These are phyloP conservation scores for Mycena alexandri DNA, from an alignment of 768 basidiomycete genomes.

Conservation along the genomic window DNA sequence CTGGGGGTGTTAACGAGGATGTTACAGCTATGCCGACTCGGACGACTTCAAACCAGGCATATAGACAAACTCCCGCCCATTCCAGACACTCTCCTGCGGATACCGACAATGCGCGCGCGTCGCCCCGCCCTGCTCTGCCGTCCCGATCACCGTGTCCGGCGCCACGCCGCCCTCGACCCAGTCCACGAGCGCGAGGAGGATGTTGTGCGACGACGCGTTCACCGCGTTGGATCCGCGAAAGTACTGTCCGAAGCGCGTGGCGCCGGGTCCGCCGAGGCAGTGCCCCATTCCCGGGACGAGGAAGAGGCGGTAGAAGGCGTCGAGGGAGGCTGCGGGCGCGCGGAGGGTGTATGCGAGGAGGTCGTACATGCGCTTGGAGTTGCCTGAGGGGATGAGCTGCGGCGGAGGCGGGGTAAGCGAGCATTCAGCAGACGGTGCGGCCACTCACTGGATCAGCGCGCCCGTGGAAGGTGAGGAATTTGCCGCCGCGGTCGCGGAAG, in stretches of 20 bases:
- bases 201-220: background rate
- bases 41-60: too few relatives aligned
- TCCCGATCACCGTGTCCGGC: slow-evolving; percentile 12
- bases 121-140: slow-evolving; percentile 1
- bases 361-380: slow-evolving; percentile 38
- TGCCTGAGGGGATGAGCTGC: slow-evolving; percentile 41
- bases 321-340: slow-evolving; percentile 12
- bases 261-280: slow-evolving; percentile 39
- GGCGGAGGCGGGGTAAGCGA: background rate
- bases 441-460: slow-evolving; percentile 18
- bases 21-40: too few relatives aligned
- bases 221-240: background rate
- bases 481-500: slow-evolving; percentile 42
- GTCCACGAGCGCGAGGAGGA: slow-evolving; percentile 9
- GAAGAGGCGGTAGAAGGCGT: slow-evolving; percentile 44
- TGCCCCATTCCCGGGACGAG: slow-evolving; percentile 44
- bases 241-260: slow-evolving; percentile 34
- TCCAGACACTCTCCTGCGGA: slow-evolving; percentile 11
- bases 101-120: slow-evolving; percentile 11
- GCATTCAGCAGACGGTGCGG: background rate
- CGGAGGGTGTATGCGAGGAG: slow-evolving; percentile 38
- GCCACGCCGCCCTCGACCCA: slow-evolving; percentile 15
- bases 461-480: slow-evolving; percentile 43
- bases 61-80: background rate
- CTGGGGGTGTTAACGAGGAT: too few relatives aligned